Percentiles rank a stretch among this genome's conserved stretches.
Evolutionary conservation across 2,329 filamentous ascomycete species (phyloP).

Genomic region (Penicillium decumbens): DNA sequence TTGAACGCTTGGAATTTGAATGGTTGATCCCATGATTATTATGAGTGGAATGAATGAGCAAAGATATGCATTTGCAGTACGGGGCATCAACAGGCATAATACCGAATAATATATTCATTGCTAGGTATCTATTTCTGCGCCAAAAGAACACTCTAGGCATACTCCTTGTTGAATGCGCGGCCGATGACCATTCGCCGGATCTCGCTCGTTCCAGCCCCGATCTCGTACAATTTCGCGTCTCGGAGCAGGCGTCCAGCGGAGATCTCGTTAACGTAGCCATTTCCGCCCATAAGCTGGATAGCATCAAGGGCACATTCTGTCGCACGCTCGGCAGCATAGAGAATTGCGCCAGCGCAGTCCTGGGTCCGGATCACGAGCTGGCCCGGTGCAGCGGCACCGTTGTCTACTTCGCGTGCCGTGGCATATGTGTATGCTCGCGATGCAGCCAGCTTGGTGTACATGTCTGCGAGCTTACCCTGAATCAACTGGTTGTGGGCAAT

Average conservation of each 20-base stretch:
- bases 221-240: slow-evolving; percentile 83
- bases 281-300: slow-evolving; percentile 88
- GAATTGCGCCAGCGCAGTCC: slow-evolving; percentile 89
- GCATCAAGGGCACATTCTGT: slow-evolving; percentile 78
- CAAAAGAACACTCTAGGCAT: slow-evolving; percentile 37
- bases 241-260: slow-evolving; percentile 78
- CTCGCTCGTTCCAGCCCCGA: slow-evolving; percentile 93
- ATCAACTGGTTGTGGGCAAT: slow-evolving; percentile 91
- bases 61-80: slow-evolving; percentile 7
- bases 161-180: slow-evolving; percentile 84
- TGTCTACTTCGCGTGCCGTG: slow-evolving; percentile 75
- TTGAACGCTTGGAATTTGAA: not conserved
- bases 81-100: not conserved
- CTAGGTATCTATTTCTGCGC: slow-evolving; percentile 1
- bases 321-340: slow-evolving; percentile 87
- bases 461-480: slow-evolving; percentile 89
- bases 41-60: slow-evolving; percentile 12
- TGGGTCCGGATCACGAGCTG: slow-evolving; percentile 64
- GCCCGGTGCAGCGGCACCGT: slow-evolving; percentile 49
- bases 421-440: slow-evolving; percentile 81
- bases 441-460: slow-evolving; percentile 91
- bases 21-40: slow-evolving; percentile 4
- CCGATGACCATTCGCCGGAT: slow-evolving; percentile 93
- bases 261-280: slow-evolving; percentile 95
- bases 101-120: slow-evolving; percentile 3